These are phyloP conservation scores for Moniliella sp. DNA, from an alignment of 1,284 basidiomycete species.

Conservation along the genomic window DNA sequence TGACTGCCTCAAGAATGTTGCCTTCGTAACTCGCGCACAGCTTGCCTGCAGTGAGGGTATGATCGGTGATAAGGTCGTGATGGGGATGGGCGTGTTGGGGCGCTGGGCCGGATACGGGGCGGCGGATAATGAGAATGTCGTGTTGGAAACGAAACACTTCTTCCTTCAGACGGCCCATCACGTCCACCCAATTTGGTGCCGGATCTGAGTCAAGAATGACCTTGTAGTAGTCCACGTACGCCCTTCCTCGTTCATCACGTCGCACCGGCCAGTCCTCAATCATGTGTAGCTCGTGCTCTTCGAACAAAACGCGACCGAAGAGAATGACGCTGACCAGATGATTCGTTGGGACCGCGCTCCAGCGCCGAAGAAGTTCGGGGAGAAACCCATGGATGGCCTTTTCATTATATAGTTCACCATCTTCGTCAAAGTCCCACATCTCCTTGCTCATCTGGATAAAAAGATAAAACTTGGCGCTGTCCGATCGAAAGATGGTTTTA, in stretches of 20 bases:
- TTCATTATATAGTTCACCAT: constrained; percentile 65
- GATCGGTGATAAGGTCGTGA: constrained; percentile 15
- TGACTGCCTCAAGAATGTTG: constrained; percentile 78
- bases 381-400: constrained; percentile 59
- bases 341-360: constrained; percentile 51
- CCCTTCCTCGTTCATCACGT: constrained; percentile 51
- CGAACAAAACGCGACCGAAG: constrained; percentile 80
- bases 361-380: constrained; percentile 30
- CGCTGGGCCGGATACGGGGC: constrained; percentile 14
- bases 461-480: constrained; percentile 54
- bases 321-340: constrained; percentile 85
- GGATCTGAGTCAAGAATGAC: constrained; percentile 57
- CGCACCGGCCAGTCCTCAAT: constrained; percentile 39
- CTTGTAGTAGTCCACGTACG: constrained; percentile 73
- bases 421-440: constrained; percentile 88
- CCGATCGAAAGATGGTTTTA: constrained; percentile 65
- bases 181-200: constrained; percentile 62
- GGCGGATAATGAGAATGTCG: constrained; percentile 22
- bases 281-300: constrained; percentile 37
- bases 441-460: constrained; percentile 90
- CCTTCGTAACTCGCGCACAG: constrained; percentile 78
- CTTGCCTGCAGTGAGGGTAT: constrained; percentile 39
- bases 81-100: constrained; percentile 14
- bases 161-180: constrained; percentile 63
- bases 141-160: constrained; percentile 36